Evolutionary conservation across 305 asterid genomes (phyloP).

Genomic region (Fraxinus paxiana): DNA sequence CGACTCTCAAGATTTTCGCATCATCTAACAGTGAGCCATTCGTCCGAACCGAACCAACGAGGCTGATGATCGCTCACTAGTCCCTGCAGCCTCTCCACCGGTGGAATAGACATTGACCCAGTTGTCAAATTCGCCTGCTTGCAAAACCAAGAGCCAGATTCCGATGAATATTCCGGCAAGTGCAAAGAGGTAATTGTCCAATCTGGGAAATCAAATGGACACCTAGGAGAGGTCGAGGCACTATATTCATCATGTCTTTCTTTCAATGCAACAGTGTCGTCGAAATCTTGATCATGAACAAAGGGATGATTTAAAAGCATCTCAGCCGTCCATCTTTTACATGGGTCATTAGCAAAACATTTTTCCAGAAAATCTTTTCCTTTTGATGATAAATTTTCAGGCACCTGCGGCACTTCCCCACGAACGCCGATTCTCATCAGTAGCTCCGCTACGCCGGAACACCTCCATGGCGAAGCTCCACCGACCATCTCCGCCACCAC

Average conservation of each 20-base stretch:
- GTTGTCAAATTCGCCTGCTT: neutral
- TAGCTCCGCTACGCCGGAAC: conserved; percentile 40
- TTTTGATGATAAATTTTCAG: conserved; percentile 42
- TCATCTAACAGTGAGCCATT: conserved; percentile 42
- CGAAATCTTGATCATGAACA: conserved; percentile 10
- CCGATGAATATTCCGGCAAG: conserved; percentile 29
- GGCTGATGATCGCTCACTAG: conserved; percentile 15
- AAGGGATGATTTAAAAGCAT: conserved; percentile 74
- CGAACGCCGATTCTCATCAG: conserved; percentile 61
- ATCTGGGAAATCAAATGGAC: conserved; percentile 63
- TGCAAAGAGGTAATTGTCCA: conserved; percentile 46
- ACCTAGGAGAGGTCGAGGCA: conserved; percentile 50
- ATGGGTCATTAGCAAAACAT: conserved; percentile 53
- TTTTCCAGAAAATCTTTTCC: conserved; percentile 59
- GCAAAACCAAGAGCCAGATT: conserved; percentile 1
- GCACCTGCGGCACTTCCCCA: conserved; percentile 54
- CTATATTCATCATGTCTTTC: neutral
- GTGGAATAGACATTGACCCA: conserved; percentile 23
- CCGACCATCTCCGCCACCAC: conserved; percentile 41
- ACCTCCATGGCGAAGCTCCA: conserved; percentile 48
- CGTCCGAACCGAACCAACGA: conserved; percentile 26
- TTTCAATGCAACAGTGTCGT: conserved; percentile 22
- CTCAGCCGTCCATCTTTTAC: conserved; percentile 80
- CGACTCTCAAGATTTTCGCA: neutral
- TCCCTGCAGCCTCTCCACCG: conserved; percentile 27